Percentiles rank a stretch among this genome's conserved stretches.
Conservation (phyloP, 371 early-diverging fungal species). For the Syncephalastrum sp. region DNA sequence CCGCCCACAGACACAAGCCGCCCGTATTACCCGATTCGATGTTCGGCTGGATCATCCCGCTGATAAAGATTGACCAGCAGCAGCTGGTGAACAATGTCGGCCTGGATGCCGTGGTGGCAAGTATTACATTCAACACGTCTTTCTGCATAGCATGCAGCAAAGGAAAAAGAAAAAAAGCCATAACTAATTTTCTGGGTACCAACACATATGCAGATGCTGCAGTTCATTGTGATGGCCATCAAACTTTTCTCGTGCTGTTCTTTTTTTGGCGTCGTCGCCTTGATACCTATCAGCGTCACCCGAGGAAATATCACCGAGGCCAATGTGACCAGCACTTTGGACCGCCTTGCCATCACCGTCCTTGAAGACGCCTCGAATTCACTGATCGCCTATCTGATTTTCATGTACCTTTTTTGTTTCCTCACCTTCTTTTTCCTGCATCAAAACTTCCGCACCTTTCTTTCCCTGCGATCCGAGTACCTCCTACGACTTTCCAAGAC, state of each 20-base stretch:
- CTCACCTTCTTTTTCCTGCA: constrained; percentile 49
- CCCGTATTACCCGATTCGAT: constrained; percentile 49
- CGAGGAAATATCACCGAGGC: constrained; percentile 16
- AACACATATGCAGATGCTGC: constrained; percentile 30
- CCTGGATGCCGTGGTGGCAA: constrained; percentile 66
- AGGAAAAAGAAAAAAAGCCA: constrained; percentile 1
- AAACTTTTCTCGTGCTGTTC: constrained; percentile 44
- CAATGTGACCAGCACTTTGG: constrained; percentile 11
- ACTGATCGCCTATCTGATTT: constrained; percentile 53
- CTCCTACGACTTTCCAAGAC: constrained; percentile 39
- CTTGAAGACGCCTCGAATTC: constrained; percentile 26
- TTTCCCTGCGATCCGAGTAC: constrained; percentile 46
- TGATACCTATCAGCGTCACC: constrained; percentile 39
- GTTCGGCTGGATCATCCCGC: constrained; percentile 63
- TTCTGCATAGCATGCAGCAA: constrained; percentile 1
- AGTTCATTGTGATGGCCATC: constrained; percentile 44
- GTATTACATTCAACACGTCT: not conserved
- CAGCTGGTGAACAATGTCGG: constrained; percentile 61
- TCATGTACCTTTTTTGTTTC: constrained; percentile 56
- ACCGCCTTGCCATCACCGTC: constrained; percentile 32
- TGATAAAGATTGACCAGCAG: constrained; percentile 48
- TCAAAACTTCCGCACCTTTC: constrained; percentile 47
- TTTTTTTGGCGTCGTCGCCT: constrained; percentile 31
- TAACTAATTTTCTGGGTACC: constrained; percentile 3
- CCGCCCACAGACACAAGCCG: constrained; percentile 47